Base-by-base conservation (phyloP, 495 filamentous ascomycete genomes). In the Lasiosphaeria ovina region DNA sequence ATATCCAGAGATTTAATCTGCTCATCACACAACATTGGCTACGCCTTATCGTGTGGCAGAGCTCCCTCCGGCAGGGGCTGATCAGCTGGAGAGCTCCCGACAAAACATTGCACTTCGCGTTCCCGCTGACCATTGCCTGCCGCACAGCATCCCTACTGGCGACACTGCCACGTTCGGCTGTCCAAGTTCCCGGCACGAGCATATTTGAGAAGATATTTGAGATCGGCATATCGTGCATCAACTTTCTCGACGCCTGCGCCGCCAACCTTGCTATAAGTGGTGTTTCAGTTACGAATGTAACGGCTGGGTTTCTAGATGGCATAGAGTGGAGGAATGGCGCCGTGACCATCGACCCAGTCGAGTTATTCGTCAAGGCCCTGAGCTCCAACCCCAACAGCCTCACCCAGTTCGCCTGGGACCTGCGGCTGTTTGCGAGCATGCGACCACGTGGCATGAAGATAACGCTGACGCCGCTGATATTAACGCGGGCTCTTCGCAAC, bases 1-100 rank as follows among this genome's bases (percentile, higher is more conserved):
- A 80, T 80, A 62, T 66, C 51, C 84, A 87, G 61, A 81, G 80
- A 55, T 82, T 84, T n/a, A 83, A 87, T 62, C 79, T 86, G 31
- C 73, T 82, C 55, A 78, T 85, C 57, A 86, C 83, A 0, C 81
- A 83, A 62, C 83, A 87, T 63, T 87, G 85, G 85, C 77, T 87
- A 0, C 78, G 82, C 24, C 73, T 81, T 0, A 82, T 85, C 63
- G 78, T 85, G 61, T 87, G 85, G 85, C 85, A 82, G 51, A 69
- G 82, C 31, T 83, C 83, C 6, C 83, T 85, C 76, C 76, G 74
- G 0, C 76, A 81, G 63, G 72, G 76, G 24, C 76, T 84, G 0
- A 80, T 85, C 33, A 73, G 74, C 12, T 77, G 70, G 42, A 68
- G 61, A 16, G 72, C 71, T 14, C 72, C 70, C 44, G 75, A 84